Conservation (phyloP, 257 asterid species). For the Lycium barbarum region DNA sequence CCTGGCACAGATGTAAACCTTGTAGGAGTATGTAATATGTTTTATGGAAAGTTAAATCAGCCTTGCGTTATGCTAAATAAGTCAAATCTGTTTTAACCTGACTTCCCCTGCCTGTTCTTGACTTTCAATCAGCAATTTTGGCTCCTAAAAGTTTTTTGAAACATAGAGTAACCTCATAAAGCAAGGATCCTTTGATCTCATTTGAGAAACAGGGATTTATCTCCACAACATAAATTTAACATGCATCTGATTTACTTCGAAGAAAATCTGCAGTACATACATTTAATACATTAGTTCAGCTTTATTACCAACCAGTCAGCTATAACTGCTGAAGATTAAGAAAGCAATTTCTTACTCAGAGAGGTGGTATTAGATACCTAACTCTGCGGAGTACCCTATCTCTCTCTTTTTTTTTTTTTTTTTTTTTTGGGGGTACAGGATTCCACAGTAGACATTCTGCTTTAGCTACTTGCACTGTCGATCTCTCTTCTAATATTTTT, state of each 20-base stretch:
- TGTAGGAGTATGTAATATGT: neutral
- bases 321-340: neutral
- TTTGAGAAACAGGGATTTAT: neutral
- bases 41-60: constrained; percentile 2
- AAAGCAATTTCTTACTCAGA: neutral
- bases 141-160: neutral
- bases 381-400: neutral
- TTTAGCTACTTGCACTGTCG: neutral
- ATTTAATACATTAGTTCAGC: neutral
- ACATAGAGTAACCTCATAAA: constrained; percentile 1
- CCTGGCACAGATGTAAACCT: neutral
- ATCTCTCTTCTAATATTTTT: neutral
- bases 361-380: neutral
- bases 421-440: neutral
- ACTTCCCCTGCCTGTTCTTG: neutral
- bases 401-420: no score
- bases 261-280: neutral
- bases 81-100: neutral
- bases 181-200: neutral
- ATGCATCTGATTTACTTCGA: neutral
- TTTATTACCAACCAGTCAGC: constrained; percentile 1
- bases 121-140: neutral
- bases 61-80: neutral
- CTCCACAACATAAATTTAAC: neutral
- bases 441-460: neutral